Conservation (phyloP, 257 asterid genomes). For the Coffea eugenioides region DNA sequence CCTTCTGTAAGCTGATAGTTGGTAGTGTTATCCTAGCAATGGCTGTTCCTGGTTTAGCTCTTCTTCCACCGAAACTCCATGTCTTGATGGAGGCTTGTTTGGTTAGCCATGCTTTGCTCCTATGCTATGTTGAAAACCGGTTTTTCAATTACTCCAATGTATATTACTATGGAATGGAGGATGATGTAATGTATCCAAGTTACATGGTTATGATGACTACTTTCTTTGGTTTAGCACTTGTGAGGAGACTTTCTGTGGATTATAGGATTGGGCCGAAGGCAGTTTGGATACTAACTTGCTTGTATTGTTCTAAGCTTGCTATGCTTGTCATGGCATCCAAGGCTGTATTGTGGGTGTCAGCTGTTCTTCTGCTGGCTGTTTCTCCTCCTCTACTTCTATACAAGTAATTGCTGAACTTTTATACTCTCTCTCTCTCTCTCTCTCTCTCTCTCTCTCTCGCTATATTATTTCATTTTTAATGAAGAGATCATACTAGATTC, state of each 20-base stretch:
- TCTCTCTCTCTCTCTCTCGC: too few species aligned
- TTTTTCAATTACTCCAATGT: slow-evolving; percentile 87
- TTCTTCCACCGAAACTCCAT: slow-evolving; percentile 73
- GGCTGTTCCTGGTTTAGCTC: slow-evolving; percentile 93
- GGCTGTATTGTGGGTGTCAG: slow-evolving; percentile 89
- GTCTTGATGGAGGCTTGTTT: slow-evolving; percentile 78
- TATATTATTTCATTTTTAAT: neutral
- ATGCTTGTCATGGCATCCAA: slow-evolving; percentile 90
- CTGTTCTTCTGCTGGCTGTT: slow-evolving; percentile 82
- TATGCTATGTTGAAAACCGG: slow-evolving; percentile 81
- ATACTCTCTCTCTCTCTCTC: neutral
- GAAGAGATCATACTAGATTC: neutral
- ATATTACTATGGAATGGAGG: slow-evolving; percentile 93
- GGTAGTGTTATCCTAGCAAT: slow-evolving; percentile 86
- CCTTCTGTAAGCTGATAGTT: slow-evolving; percentile 95
- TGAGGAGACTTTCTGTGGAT: slow-evolving; percentile 82
- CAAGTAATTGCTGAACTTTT: slow-evolving; percentile 50
- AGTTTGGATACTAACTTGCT: slow-evolving; percentile 88
- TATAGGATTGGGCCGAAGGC: slow-evolving; percentile 80
- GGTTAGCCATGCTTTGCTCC: slow-evolving; percentile 79
- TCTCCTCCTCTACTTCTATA: slow-evolving; percentile 98
- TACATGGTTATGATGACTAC: slow-evolving; percentile 94
- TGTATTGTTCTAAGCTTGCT: slow-evolving; percentile 77
- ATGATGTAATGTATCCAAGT: slow-evolving; percentile 95
- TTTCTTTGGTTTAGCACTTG: slow-evolving; percentile 82